Percentiles rank a stretch among this genome's conserved stretches.
phyloP scores from a whole-genome alignment of 1,284 basidiomycete genomes.

The Microbotryum scabiosae region DNA sequence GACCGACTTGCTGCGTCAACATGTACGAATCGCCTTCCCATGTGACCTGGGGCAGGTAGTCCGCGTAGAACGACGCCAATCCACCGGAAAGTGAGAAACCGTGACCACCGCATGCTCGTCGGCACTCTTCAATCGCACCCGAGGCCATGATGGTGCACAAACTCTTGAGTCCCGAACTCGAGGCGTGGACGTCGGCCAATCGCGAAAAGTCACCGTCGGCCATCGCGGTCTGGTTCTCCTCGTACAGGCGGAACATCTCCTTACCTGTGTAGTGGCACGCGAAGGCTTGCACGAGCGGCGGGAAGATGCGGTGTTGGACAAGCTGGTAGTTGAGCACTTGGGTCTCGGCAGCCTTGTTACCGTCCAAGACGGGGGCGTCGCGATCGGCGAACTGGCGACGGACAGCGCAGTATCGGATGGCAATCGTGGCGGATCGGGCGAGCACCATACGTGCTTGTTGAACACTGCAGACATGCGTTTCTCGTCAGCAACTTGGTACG shows the following conservation, averaged over 20 bases:
- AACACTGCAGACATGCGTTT: constrained; percentile 19
- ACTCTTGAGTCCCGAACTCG: constrained; percentile 40
- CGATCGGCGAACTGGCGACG: constrained; percentile 41
- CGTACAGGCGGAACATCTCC: constrained; percentile 41
- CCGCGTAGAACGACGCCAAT: constrained; percentile 21
- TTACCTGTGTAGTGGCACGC: constrained; percentile 41
- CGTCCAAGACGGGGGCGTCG: constrained; percentile 39
- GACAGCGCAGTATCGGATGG: constrained; percentile 42
- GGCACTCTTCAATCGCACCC: constrained; percentile 41
- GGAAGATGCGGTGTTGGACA: constrained; percentile 41
- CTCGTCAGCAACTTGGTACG: too few species aligned
- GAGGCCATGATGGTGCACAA: constrained; percentile 40
- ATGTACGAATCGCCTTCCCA: constrained; percentile 40
- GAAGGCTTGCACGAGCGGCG: constrained; percentile 41
- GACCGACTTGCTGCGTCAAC: constrained; percentile 41
- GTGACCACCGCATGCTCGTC: constrained; percentile 41
- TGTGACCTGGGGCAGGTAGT: constrained; percentile 38
- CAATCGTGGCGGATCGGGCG: constrained; percentile 40
- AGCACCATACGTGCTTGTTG: constrained; percentile 38
- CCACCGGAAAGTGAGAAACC: constrained; percentile 38
- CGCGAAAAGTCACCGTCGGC: constrained; percentile 39
- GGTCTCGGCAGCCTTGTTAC: constrained; percentile 38
- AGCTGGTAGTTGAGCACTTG: constrained; percentile 42
- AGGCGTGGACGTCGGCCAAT: constrained; percentile 41
- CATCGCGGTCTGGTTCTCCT: constrained; percentile 37